Evolutionary conservation across 2,329 filamentous ascomycete species (phyloP).

Genomic region (Alternaria angustiovoidea): DNA sequence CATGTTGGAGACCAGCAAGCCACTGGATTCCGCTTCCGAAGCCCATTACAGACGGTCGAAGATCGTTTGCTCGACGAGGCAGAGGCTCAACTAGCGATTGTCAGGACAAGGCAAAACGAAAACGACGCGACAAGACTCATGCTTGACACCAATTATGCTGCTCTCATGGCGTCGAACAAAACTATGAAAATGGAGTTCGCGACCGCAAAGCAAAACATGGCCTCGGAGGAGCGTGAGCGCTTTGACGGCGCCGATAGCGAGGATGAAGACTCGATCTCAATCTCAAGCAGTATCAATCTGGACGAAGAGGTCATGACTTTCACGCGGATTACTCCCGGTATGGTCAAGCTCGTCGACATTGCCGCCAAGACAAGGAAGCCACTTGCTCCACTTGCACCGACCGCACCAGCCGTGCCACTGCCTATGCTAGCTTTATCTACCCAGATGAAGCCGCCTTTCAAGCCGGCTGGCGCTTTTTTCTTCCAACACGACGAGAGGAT

Average conservation of each 20-base stretch:
- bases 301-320: slow-evolving; percentile 25
- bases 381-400: not conserved
- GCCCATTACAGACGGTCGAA: slow-evolving; percentile 35
- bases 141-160: slow-evolving; percentile 17
- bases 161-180: slow-evolving; percentile 20
- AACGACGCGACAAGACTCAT: slow-evolving; percentile 16
- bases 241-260: slow-evolving; percentile 5
- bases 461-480: not conserved
- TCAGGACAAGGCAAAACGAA: not conserved
- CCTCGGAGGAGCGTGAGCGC: not conserved
- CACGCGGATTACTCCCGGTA: slow-evolving; percentile 23
- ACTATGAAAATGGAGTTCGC: slow-evolving; percentile 19
- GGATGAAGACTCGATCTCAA: slow-evolving; percentile 21
- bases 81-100: slow-evolving; percentile 17
- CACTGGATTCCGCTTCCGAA: slow-evolving; percentile 8
- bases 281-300: slow-evolving; percentile 28
- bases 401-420: not conserved
- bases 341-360: slow-evolving; percentile 34
- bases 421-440: not conserved
- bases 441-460: not conserved
- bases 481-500: slow-evolving; percentile 7
- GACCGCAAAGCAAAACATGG: not conserved
- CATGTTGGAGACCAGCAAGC: slow-evolving; percentile 4
- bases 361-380: slow-evolving; percentile 20
- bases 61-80: slow-evolving; percentile 31